A percentile compares a stretch with the other conserved stretches of the same genome.
Conservation (phyloP, 805 yeast species). For the Kodamaea leandrae region DNA sequence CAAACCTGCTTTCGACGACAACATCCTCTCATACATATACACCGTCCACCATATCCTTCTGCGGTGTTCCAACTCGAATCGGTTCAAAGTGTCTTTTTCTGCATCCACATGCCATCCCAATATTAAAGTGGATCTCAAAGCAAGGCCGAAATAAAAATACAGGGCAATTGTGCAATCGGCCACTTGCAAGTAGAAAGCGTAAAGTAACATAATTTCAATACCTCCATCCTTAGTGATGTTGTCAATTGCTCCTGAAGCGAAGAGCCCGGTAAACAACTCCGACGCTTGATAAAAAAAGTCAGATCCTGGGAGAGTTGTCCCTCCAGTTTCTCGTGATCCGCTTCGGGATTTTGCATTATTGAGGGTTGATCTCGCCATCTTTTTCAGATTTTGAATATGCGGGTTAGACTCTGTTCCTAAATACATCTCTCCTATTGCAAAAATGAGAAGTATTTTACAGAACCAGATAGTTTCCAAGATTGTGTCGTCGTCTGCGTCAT, state of each 20-base stretch:
- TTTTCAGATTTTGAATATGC: constrained; percentile 46
- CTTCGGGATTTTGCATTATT: constrained; percentile 6
- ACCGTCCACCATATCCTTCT: constrained; percentile 50
- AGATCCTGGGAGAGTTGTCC: constrained; percentile 66
- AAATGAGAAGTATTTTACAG: constrained; percentile 68
- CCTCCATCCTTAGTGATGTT: constrained; percentile 78
- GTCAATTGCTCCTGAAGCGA: constrained; percentile 77
- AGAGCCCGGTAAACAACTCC: constrained; percentile 71
- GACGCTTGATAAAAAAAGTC: constrained; percentile 77
- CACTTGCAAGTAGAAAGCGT: constrained; percentile 78
- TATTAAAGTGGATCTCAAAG: constrained; percentile 66
- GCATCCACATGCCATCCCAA: constrained; percentile 83
- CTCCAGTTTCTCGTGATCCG: constrained; percentile 14
- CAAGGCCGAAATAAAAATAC: constrained; percentile 76
- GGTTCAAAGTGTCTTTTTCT: constrained; percentile 55
- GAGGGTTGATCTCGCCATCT: constrained; percentile 11
- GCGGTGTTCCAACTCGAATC: constrained; percentile 55
- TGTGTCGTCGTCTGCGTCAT: constrained; percentile 50
- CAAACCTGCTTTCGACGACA: constrained; percentile 77
- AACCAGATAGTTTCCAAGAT: constrained; percentile 77
- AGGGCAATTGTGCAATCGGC: constrained; percentile 84
- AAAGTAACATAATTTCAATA: constrained; percentile 67
- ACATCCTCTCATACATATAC: constrained; percentile 61
- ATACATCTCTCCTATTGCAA: constrained; percentile 82
- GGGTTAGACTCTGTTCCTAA: constrained; percentile 68